Evolutionary conservation across 2,329 filamentous ascomycete genomes (phyloP), one percentile per base, ranked within the genome.

Genomic region (Myotisia sp.): DNA sequence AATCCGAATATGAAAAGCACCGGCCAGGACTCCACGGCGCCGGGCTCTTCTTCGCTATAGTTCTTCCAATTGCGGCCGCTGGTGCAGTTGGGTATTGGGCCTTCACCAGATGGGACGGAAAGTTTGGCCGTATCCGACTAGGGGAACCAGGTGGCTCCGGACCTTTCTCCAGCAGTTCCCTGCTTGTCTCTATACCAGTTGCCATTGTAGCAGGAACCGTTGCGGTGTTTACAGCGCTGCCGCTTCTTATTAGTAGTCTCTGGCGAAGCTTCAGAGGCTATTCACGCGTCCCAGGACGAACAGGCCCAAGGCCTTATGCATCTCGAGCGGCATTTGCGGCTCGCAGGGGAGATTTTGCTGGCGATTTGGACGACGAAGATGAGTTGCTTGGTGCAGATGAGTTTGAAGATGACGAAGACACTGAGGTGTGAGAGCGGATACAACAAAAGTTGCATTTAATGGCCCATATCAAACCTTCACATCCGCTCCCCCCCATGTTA

Each of bases 281-380:
- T 34, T 59, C 69, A 32, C 59, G 60, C 17, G n/a, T 55, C 10
- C 41, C 45, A 26, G 60, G 38, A 37, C 51, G 52, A n/a, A 49
- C 56, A 12, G 68, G 71, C 3, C 70, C 71, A 22, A 66, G 79
- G 40, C 74, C 78, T 37, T 98, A 92, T 54, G 90, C 85, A 10
- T 92, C 82, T 32, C 68, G 92, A 39, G 81, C 82, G 49, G 87
- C 82, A 41, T 98, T 98, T 59, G 80, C 85, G 4, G 72, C 85
- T 37, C 79, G 83, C 1, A 71, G 82, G 37, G 78, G 80, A n/a
- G 83, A 93, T 55, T 95, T 95, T 55, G 74, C 77, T 10, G 70
- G 79, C 48, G 84, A 93, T 33, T 85, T 92, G 48, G 81, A 90
- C 33, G 90, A 95, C 52, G 90, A 95, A 55, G 87, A 87, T 31